phyloP scores from a whole-genome alignment of 1,284 basidiomycete genomes.

The Ustilago xerochloae region DNA sequence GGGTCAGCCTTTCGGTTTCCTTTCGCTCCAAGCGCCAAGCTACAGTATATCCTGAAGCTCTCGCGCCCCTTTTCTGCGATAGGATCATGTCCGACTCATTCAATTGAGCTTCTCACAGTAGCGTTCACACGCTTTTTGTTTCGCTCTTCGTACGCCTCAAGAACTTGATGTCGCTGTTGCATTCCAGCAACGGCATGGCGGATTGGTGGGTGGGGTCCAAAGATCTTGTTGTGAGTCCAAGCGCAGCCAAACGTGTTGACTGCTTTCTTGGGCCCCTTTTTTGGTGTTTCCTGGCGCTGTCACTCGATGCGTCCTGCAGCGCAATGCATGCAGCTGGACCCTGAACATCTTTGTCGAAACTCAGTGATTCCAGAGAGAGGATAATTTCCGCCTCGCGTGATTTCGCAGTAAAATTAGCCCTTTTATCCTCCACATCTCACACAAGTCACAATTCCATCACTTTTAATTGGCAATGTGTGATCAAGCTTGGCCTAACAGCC shows the following conservation, averaged over 20 bases:
- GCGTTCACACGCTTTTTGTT: too few relatives aligned
- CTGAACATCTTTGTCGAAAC: conserved; percentile 2
- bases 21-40: too few relatives aligned
- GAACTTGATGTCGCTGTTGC: too few relatives aligned
- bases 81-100: not conserved
- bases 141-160: too few relatives aligned
- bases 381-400: conserved; percentile 1
- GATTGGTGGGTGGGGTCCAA: too few relatives aligned
- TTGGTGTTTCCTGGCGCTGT: not conserved
- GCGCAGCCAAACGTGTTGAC: not conserved
- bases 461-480: too few relatives aligned
- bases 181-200: too few relatives aligned
- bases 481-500: too few relatives aligned
- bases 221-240: not conserved
- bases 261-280: not conserved
- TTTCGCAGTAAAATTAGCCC: not conserved
- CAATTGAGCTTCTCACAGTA: not conserved
- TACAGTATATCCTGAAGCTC: too few relatives aligned
- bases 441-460: too few relatives aligned
- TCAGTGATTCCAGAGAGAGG: too few relatives aligned
- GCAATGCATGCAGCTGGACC: conserved; percentile 8
- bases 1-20: not conserved
- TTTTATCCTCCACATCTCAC: too few relatives aligned
- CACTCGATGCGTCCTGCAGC: not conserved
- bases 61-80: not conserved